These are phyloP conservation scores for Serendipita vermifera DNA, from an alignment of 768 basidiomycete species.

Conservation along the genomic window DNA sequence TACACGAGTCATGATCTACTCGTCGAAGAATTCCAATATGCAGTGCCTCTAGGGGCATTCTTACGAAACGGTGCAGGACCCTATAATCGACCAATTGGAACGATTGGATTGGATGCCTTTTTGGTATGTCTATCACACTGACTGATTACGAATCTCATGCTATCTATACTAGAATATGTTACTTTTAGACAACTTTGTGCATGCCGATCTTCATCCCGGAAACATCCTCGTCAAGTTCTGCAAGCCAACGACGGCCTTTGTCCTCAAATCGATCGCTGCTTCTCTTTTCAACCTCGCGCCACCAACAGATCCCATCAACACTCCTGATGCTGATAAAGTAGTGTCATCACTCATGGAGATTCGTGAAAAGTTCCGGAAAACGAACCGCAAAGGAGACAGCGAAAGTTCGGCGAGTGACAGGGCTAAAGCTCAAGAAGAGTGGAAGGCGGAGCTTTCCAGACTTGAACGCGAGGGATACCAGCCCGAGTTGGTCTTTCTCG, in stretches of 20 bases:
- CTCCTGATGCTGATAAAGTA: neutral
- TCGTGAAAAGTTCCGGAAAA: neutral
- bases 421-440: slow-evolving; percentile 43
- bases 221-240: slow-evolving; percentile 98
- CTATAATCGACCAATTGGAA: slow-evolving; percentile 79
- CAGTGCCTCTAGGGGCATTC: slow-evolving; percentile 77
- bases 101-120: slow-evolving; percentile 88
- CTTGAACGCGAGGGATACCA: slow-evolving; percentile 64
- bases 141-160: slow-evolving; percentile 10
- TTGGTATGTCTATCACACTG: slow-evolving; percentile 40
- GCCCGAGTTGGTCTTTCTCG: slow-evolving; percentile 91
- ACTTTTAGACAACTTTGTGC: slow-evolving; percentile 93
- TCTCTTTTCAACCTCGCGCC: slow-evolving; percentile 34
- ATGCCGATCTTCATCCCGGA: slow-evolving; percentile 80
- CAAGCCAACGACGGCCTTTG: slow-evolving; percentile 54
- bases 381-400: too few species aligned
- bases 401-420: too few species aligned
- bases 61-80: slow-evolving; percentile 84
- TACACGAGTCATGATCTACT: slow-evolving; percentile 76
- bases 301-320: slow-evolving; percentile 20
- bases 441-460: slow-evolving; percentile 53
- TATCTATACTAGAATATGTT: slow-evolving; percentile 75
- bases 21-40: slow-evolving; percentile 89
- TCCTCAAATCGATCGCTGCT: slow-evolving; percentile 47
- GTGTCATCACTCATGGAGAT: neutral